A percentile compares a stretch with the other conserved stretches of the same genome.
These are phyloP conservation scores for Capsella bursapastoris DNA, from an alignment of 345 rosid genomes.

Conservation along the genomic window DNA sequence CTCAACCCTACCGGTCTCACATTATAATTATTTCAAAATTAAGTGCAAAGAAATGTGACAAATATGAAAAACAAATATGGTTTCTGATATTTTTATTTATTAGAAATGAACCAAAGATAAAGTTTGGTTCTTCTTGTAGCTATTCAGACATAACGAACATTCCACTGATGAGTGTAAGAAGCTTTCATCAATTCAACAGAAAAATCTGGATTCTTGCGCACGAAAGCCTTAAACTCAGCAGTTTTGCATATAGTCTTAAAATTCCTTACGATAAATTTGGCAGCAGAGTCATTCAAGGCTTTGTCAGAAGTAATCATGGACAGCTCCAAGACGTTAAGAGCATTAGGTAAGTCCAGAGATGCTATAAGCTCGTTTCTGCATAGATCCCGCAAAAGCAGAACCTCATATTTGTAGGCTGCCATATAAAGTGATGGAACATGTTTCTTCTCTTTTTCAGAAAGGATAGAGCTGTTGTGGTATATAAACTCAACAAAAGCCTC, in stretches of 20 bases:
- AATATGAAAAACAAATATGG: no score
- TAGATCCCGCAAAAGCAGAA: background rate
- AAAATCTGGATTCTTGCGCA: slow-evolving; percentile 5
- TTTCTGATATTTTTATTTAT: no score
- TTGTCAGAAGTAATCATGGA: slow-evolving; percentile 6
- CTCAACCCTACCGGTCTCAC: no score
- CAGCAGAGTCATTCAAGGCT: background rate
- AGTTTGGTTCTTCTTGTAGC: no score
- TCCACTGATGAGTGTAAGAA: background rate
- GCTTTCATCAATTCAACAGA: slow-evolving; percentile 25
- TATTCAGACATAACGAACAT: background rate
- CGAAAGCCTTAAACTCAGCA: slow-evolving; percentile 12
- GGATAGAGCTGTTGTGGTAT: background rate
- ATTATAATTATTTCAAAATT: no score
- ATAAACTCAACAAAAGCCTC: slow-evolving; percentile 24
- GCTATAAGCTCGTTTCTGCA: slow-evolving; percentile 15
- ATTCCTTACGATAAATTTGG: background rate
- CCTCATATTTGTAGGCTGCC: slow-evolving; percentile 26
- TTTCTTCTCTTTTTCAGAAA: background rate
- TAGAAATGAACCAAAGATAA: background rate
- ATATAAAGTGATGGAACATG: slow-evolving; percentile 10
- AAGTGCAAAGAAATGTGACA: no score
- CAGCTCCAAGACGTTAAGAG: background rate
- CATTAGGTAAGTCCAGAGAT: background rate
- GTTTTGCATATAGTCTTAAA: background rate